Conservation (phyloP, 1,284 basidiomycete genomes). For the Trichosporon faecale region DNA sequence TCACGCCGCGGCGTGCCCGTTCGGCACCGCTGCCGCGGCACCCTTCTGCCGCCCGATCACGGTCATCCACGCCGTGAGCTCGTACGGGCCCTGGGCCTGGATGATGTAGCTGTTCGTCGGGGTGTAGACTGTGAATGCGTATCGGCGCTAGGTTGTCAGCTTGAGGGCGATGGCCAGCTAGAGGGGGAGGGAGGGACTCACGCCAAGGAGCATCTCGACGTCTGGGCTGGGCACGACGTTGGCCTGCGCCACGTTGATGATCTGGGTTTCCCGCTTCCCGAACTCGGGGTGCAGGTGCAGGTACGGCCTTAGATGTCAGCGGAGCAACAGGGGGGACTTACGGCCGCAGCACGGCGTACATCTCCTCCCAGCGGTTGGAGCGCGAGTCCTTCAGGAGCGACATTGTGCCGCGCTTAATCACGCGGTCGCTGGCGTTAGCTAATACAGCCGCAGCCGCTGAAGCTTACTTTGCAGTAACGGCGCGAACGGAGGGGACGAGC, state of each 20-base stretch:
- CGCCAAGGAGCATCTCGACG: conserved; percentile 79
- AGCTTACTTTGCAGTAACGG: conserved; percentile 13
- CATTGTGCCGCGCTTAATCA: conserved; percentile 79
- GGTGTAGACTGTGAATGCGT: conserved; percentile 83
- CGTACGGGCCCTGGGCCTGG: conserved; percentile 71
- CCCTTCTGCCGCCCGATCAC: conserved; percentile 24
- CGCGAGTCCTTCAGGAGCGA: conserved; percentile 74
- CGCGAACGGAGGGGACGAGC: conserved; percentile 38
- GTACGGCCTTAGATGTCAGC: conserved; percentile 67
- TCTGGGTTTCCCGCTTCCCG: conserved; percentile 73
- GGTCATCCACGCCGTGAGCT: conserved; percentile 74
- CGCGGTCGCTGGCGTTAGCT: conserved; percentile 61
- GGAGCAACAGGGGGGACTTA: conserved; percentile 44
- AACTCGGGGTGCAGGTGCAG: conserved; percentile 78
- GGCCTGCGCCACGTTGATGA: conserved; percentile 79
- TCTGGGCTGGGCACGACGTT: conserved; percentile 81
- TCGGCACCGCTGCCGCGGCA: neutral
- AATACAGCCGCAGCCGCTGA: no score
- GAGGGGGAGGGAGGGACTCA: conserved; percentile 52
- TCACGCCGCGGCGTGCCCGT: neutral
- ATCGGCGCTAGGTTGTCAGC: conserved; percentile 61
- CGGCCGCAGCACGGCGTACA: conserved; percentile 87
- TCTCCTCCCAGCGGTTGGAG: conserved; percentile 73
- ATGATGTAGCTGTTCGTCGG: conserved; percentile 84
- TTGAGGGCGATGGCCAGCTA: neutral